Conservation (phyloP, 2,329 filamentous ascomycete species). For the Sclerotinia sclerotiorum region DNA sequence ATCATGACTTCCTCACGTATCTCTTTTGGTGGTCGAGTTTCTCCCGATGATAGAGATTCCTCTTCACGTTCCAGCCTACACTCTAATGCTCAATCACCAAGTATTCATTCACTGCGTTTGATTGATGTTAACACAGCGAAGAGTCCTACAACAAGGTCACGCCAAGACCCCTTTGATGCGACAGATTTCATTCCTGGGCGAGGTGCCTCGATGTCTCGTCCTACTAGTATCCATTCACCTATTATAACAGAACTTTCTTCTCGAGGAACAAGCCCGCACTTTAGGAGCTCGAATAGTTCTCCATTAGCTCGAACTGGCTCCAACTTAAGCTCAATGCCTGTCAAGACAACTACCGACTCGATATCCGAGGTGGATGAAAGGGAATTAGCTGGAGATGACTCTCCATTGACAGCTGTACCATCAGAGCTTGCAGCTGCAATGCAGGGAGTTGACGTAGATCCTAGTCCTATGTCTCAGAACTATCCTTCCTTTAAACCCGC, state of each 20-base stretch:
- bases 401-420: constrained; percentile 30
- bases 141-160: constrained; percentile 31
- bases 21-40: constrained; percentile 36
- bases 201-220: constrained; percentile 28
- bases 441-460: constrained; percentile 34
- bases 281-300: constrained; percentile 31
- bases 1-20: constrained; percentile 42
- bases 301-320: constrained; percentile 34
- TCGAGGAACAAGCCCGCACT: constrained; percentile 33
- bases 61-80: constrained; percentile 31
- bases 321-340: constrained; percentile 28
- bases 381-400: constrained; percentile 25
- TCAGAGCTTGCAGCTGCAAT: constrained; percentile 34
- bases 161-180: constrained; percentile 30
- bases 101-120: constrained; percentile 39
- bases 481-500: constrained; percentile 12
- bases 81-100: constrained; percentile 37
- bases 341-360: constrained; percentile 32
- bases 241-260: constrained; percentile 29
- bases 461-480: constrained; percentile 26
- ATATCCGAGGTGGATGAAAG: constrained; percentile 39
- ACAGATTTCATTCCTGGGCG: constrained; percentile 29
- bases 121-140: constrained; percentile 38
- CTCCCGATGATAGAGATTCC: constrained; percentile 33
- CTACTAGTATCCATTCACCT: constrained; percentile 33